Conservation (phyloP, 768 basidiomycete species). For the Suillus brevipes region DNA sequence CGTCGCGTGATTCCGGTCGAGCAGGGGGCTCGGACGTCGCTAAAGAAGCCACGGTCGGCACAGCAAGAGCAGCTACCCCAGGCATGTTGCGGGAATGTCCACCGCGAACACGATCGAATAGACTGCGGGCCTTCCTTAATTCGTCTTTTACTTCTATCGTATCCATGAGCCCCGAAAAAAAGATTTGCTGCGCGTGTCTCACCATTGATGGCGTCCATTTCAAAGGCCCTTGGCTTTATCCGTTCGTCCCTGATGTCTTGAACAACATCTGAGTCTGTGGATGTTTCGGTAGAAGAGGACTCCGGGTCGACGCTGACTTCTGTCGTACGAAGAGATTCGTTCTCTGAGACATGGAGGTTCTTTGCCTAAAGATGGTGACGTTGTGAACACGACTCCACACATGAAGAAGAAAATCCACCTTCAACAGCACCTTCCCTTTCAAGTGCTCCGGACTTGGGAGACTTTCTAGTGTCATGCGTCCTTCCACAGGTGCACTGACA, state of each 20-base stretch:
- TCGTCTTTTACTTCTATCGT: slow-evolving; percentile 39
- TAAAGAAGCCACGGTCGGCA: slow-evolving; percentile 11
- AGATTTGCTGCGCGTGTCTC: neutral
- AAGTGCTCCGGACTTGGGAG: slow-evolving; percentile 87
- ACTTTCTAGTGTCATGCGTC: slow-evolving; percentile 44
- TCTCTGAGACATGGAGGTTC: slow-evolving; percentile 60
- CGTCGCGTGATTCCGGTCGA: slow-evolving; percentile 17
- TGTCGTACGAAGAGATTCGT: slow-evolving; percentile 34
- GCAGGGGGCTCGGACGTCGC: slow-evolving; percentile 19
- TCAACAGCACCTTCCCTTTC: slow-evolving; percentile 77
- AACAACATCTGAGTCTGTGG: slow-evolving; percentile 31
- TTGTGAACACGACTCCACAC: slow-evolving; percentile 1
- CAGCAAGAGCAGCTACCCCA: slow-evolving; percentile 17
- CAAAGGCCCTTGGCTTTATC: slow-evolving; percentile 25
- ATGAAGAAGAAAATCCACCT: slow-evolving; percentile 45
- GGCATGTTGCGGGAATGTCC: slow-evolving; percentile 26
- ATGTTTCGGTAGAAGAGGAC: slow-evolving; percentile 44
- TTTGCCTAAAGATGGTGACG: slow-evolving; percentile 54
- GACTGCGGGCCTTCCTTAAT: slow-evolving; percentile 39
- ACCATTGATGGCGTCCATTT: slow-evolving; percentile 41
- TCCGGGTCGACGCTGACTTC: slow-evolving; percentile 39
- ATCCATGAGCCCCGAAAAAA: slow-evolving; percentile 6
- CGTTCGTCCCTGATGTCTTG: slow-evolving; percentile 29
- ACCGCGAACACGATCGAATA: slow-evolving; percentile 43
- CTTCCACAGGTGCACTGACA: slow-evolving; percentile 49